phyloP scores from a whole-genome alignment of 2,329 filamentous ascomycete species.

The Emmonsia crescens region DNA sequence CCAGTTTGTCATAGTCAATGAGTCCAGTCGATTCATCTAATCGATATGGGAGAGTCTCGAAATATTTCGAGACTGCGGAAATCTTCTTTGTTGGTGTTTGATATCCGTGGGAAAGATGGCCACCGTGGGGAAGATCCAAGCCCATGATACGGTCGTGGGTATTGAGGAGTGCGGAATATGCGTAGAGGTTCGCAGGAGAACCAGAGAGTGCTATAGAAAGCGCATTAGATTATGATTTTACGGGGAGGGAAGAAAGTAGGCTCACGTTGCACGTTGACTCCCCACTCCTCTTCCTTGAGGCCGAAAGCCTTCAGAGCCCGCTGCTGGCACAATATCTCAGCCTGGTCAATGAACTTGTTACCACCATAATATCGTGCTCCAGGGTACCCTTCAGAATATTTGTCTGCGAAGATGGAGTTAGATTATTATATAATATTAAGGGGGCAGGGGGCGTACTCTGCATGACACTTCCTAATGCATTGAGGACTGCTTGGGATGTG shows the following conservation, averaged over 20 bases:
- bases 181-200: slow-evolving; percentile 63
- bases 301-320: slow-evolving; percentile 81
- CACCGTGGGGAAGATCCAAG: slow-evolving; percentile 85
- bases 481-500: slow-evolving; percentile 82
- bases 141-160: slow-evolving; percentile 96
- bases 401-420: slow-evolving; percentile 50
- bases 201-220: slow-evolving; percentile 60
- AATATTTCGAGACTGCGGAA: slow-evolving; percentile 96
- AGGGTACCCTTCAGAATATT: slow-evolving; percentile 97
- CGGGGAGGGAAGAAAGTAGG: slow-evolving; percentile 7
- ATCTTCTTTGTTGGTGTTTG: slow-evolving; percentile 95
- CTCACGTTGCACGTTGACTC: slow-evolving; percentile 86
- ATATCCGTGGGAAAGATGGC: slow-evolving; percentile 93
- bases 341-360: slow-evolving; percentile 89
- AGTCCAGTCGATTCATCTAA: slow-evolving; percentile 67
- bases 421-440: slow-evolving; percentile 17
- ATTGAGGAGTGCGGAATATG: slow-evolving; percentile 93
- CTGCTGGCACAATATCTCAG: slow-evolving; percentile 81
- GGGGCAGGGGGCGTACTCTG: slow-evolving; percentile 48
- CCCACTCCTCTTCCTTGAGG: slow-evolving; percentile 77
- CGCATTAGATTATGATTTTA: not conserved
- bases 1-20: slow-evolving; percentile 91
- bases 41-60: slow-evolving; percentile 96
- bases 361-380: slow-evolving; percentile 94
- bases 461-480: slow-evolving; percentile 88